phyloP scores from a whole-genome alignment of 805 yeast species.

The Sungouiella blattae region DNA sequence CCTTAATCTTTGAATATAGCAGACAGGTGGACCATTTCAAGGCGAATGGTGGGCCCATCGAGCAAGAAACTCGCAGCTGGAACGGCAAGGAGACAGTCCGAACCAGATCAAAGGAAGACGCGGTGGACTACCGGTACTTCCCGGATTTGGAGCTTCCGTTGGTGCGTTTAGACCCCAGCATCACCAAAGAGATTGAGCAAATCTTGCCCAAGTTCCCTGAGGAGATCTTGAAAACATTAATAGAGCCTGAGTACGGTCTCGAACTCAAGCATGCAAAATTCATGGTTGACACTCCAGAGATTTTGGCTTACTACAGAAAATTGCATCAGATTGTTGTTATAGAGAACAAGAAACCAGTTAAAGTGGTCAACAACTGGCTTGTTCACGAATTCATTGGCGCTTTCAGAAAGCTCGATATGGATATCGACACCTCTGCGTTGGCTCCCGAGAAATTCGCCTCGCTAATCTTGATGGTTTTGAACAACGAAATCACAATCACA shows the following conservation, averaged over 20 bases:
- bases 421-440: slow-evolving; percentile 24
- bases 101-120: slow-evolving; percentile 73
- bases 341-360: slow-evolving; percentile 23
- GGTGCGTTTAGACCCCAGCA: slow-evolving; percentile 42
- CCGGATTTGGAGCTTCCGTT: slow-evolving; percentile 89
- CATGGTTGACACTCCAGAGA: slow-evolving; percentile 46
- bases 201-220: slow-evolving; percentile 64
- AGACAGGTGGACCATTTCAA: slow-evolving; percentile 60
- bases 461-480: slow-evolving; percentile 48
- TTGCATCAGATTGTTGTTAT: slow-evolving; percentile 29
- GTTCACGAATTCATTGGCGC: slow-evolving; percentile 78
- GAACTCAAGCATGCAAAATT: slow-evolving; percentile 74
- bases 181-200: slow-evolving; percentile 39
- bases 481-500: slow-evolving; percentile 52
- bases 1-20: slow-evolving; percentile 66
- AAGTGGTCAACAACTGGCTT: slow-evolving; percentile 69
- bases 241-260: slow-evolving; percentile 49
- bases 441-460: slow-evolving; percentile 49
- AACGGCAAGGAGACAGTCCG: slow-evolving; percentile 67
- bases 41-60: slow-evolving; percentile 20
- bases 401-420: slow-evolving; percentile 47
- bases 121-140: slow-evolving; percentile 86
- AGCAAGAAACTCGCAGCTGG: slow-evolving; percentile 88
- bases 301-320: slow-evolving; percentile 52
- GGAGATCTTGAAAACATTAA: slow-evolving; percentile 43